These are phyloP conservation scores for Coprinellus micaceus DNA, from an alignment of 768 basidiomycete species.

Conservation along the genomic window DNA sequence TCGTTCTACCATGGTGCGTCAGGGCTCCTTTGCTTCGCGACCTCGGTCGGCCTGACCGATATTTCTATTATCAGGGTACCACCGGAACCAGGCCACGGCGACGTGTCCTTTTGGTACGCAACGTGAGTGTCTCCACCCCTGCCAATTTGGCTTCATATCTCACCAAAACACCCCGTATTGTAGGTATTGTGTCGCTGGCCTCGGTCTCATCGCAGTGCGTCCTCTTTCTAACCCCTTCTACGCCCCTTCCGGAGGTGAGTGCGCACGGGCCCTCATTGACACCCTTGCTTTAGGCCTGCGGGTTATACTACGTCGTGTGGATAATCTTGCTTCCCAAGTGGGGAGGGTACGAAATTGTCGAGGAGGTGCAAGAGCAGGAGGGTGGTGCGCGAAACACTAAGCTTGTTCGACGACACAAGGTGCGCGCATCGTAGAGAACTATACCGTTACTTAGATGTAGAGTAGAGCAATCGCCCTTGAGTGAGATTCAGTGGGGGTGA, in stretches of 20 bases:
- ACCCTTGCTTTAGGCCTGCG: constrained; percentile 23
- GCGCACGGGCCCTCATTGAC: background rate
- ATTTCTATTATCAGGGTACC: constrained; percentile 25
- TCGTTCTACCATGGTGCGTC: constrained; percentile 32
- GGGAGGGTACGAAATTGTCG: constrained; percentile 43
- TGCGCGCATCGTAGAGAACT: too few species aligned
- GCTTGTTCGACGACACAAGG: constrained; percentile 32
- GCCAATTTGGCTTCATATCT: background rate
- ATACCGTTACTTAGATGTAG: too few species aligned
- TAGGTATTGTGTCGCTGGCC: background rate
- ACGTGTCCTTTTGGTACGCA: constrained; percentile 39
- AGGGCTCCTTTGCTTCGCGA: background rate
- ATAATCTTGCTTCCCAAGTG: constrained; percentile 39
- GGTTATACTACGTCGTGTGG: constrained; percentile 39
- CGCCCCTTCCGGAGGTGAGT: background rate
- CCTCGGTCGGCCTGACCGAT: background rate
- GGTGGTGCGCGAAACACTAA: constrained; percentile 31
- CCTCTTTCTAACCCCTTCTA: constrained; percentile 24
- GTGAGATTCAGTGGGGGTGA: too few species aligned
- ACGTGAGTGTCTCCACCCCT: constrained; percentile 22
- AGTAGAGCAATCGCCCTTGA: too few species aligned
- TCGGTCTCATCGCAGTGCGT: constrained; percentile 25
- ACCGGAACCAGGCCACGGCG: constrained; percentile 32
- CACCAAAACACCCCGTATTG: constrained; percentile 12
- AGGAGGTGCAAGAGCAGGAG: constrained; percentile 41